Evolutionary conservation across 2,329 filamentous ascomycete genomes (phyloP).

Genomic region (Cladosporium sp.): DNA sequence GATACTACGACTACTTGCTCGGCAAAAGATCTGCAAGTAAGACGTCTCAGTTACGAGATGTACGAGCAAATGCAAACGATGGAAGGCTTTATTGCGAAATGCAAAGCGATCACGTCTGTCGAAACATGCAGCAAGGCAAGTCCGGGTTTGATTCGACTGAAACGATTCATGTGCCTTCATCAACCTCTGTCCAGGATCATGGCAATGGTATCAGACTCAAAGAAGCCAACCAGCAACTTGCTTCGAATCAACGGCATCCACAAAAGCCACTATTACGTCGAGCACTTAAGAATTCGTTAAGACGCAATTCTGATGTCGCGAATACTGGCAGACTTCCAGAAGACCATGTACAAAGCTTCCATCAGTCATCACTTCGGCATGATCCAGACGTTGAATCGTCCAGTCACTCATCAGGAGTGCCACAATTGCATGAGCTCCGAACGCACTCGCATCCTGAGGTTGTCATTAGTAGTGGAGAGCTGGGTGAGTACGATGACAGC

Average conservation of each 20-base stretch:
- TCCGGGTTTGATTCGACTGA: slow-evolving; percentile 16
- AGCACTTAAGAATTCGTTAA: slow-evolving; percentile 21
- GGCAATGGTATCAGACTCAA: neutral
- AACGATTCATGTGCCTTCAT: slow-evolving; percentile 10
- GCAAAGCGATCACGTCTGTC: slow-evolving; percentile 9
- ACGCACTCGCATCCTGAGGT: neutral
- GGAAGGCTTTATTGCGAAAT: neutral
- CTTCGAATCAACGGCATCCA: neutral
- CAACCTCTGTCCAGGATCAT: slow-evolving; percentile 19
- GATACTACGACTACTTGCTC: slow-evolving; percentile 12
- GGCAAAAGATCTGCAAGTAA: neutral
- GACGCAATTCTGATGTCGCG: slow-evolving; percentile 13
- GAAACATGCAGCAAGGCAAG: slow-evolving; percentile 12
- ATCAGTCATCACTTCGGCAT: neutral
- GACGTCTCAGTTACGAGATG: neutral
- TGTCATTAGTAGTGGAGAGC: neutral
- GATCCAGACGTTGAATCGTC: neutral
- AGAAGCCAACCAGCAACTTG: neutral
- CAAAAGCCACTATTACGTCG: slow-evolving; percentile 19
- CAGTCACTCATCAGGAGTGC: neutral
- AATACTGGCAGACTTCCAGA: neutral
- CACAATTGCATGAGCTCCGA: neutral
- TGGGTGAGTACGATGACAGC: neutral
- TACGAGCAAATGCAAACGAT: neutral
- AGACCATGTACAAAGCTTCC: neutral